A percentile compares a stretch with the other conserved stretches of the same genome.
phyloP scores from a whole-genome alignment of 2,329 filamentous ascomycete species.

The Domatiomyces globalis region DNA sequence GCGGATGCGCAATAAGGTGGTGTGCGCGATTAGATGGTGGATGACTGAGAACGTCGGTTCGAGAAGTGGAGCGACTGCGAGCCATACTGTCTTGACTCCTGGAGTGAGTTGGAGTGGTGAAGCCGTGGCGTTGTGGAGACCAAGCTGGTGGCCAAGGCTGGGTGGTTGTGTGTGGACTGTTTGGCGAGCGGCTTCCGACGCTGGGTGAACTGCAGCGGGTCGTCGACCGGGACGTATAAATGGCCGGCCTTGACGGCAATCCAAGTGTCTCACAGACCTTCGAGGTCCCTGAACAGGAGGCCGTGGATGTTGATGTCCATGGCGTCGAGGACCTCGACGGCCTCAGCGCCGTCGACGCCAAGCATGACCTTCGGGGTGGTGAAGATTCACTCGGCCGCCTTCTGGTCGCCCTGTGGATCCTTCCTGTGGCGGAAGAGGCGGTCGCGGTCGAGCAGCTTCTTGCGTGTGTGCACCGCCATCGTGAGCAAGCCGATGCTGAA shows the following conservation, averaged over 20 bases:
- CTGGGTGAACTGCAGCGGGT: constrained; percentile 51
- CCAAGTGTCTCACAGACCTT: constrained; percentile 79
- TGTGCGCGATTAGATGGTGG: no score
- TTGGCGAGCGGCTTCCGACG: constrained; percentile 35
- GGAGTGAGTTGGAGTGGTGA: constrained; percentile 25
- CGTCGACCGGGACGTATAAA: constrained; percentile 80
- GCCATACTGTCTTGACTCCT: constrained; percentile 45
- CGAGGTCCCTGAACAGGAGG: constrained; percentile 67
- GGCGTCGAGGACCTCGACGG: constrained; percentile 77
- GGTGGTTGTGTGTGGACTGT: constrained; percentile 21
- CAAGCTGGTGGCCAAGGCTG: constrained; percentile 10
- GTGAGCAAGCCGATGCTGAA: constrained; percentile 74
- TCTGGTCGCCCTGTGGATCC: constrained; percentile 46
- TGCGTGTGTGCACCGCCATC: constrained; percentile 76
- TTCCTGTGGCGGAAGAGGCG: constrained; percentile 74
- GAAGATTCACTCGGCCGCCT: constrained; percentile 88
- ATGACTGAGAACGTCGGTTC: no score
- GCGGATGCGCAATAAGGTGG: no score
- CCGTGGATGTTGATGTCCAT: constrained; percentile 83
- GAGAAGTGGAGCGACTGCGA: constrained; percentile 20
- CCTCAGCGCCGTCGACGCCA: constrained; percentile 68
- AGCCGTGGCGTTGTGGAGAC: constrained; percentile 25
- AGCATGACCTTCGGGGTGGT: constrained; percentile 76
- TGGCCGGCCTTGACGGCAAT: constrained; percentile 83
- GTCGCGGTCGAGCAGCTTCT: constrained; percentile 79